Percentiles rank a stretch among this genome's conserved stretches.
These are phyloP conservation scores for Hanseniaspora uvarum DNA, from an alignment of 1,139 yeast genomes.

Conservation along the genomic window DNA sequence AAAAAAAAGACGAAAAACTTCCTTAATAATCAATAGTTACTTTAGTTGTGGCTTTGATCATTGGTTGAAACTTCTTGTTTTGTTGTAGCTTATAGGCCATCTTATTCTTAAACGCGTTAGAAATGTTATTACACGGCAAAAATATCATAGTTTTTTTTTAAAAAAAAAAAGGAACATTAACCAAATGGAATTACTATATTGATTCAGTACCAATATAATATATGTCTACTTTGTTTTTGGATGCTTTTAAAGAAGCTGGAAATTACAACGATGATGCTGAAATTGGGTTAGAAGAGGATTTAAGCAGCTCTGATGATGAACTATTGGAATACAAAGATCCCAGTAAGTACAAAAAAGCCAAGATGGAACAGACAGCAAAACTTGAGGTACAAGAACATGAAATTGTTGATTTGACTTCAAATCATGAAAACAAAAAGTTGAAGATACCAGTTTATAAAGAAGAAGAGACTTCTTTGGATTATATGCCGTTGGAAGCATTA, in stretches of 20 bases:
- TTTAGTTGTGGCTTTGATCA: too few relatives aligned
- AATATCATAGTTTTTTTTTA: too few relatives aligned
- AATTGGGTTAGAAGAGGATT: background rate
- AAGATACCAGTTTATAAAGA: background rate
- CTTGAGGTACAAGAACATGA: background rate
- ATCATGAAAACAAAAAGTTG: background rate
- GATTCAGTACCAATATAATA: too few relatives aligned
- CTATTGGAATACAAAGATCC: background rate
- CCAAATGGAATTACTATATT: too few relatives aligned
- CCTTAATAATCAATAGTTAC: background rate
- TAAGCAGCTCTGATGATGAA: background rate
- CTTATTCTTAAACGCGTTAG: background rate
- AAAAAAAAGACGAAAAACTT: background rate
- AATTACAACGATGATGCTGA: background rate
- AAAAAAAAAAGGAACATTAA: background rate
- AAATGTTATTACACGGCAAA: background rate
- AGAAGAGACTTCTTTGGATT: conserved; percentile 30
- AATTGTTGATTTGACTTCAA: background rate
- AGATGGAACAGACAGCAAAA: background rate
- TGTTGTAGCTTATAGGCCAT: background rate
- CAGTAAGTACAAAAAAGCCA: background rate
- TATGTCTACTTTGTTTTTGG: background rate
- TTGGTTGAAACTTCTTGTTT: background rate
- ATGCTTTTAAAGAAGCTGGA: conserved; percentile 6
- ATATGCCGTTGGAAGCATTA: conserved; percentile 30